Percentiles rank a stretch among this genome's conserved stretches.
phyloP scores from a whole-genome alignment of 352 stramenopile species.

The Plasmopara viticola region DNA sequence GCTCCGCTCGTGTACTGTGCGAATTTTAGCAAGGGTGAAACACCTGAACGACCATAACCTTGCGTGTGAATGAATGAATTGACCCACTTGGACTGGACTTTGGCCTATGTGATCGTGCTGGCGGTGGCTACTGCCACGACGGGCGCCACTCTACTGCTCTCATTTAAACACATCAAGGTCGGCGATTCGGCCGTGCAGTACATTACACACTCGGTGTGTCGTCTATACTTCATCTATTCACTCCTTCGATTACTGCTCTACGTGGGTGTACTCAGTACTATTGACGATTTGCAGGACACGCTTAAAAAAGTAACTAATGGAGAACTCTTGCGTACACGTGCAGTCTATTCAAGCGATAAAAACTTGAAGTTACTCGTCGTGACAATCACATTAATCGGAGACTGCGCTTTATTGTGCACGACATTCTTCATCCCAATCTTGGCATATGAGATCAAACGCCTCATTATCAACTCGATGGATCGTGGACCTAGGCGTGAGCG shows the following conservation, averaged over 20 bases:
- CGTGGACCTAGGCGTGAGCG: conserved; percentile 43
- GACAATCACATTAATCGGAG: conserved; percentile 44
- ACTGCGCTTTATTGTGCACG: conserved; percentile 51
- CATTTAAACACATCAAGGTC: conserved; percentile 58
- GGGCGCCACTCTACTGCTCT: conserved; percentile 43
- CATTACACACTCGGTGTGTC: conserved; percentile 57
- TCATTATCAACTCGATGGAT: conserved; percentile 67
- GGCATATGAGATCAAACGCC: conserved; percentile 58
- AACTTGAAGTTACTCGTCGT: conserved; percentile 33
- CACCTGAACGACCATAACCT: conserved; percentile 7
- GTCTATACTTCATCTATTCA: conserved; percentile 62
- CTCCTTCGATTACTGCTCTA: conserved; percentile 48
- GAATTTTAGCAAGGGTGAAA: neutral
- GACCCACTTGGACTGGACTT: conserved; percentile 48
- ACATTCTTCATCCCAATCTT: conserved; percentile 61
- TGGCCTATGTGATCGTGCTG: conserved; percentile 51
- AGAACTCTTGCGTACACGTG: conserved; percentile 42
- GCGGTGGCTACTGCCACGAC: conserved; percentile 36
- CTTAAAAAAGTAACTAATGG: conserved; percentile 43
- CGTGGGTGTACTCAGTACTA: conserved; percentile 43
- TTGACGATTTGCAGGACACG: conserved; percentile 36
- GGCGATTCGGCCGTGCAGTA: conserved; percentile 60
- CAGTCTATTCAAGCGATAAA: conserved; percentile 38
- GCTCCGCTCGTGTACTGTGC: neutral
- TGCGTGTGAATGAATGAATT: conserved; percentile 40